These are phyloP conservation scores for Monascus ruber DNA, from an alignment of 2,329 filamentous ascomycete genomes.

Conservation along the genomic window DNA sequence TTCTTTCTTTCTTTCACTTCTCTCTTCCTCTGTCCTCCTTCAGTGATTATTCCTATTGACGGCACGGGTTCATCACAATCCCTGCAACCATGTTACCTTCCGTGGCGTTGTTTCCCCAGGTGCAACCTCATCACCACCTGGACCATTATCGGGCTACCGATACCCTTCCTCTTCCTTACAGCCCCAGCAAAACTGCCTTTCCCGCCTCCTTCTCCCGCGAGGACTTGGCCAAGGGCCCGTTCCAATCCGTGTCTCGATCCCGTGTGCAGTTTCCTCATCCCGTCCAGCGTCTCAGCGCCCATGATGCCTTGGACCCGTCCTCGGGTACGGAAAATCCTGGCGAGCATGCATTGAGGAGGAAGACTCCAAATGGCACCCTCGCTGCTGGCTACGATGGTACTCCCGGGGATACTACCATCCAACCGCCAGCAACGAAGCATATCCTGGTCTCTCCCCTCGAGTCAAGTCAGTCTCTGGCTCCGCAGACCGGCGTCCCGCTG, in stretches of 20 bases:
- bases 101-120: constrained; percentile 33
- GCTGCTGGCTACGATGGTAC: constrained; percentile 85
- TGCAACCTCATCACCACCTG: constrained; percentile 31
- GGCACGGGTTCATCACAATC: background rate
- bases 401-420: constrained; percentile 58
- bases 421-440: constrained; percentile 71
- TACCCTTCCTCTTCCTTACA: constrained; percentile 18
- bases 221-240: constrained; percentile 15
- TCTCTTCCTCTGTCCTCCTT: too few relatives aligned
- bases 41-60: background rate
- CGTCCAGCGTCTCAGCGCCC: constrained; percentile 24
- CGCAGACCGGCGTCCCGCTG: constrained; percentile 18
- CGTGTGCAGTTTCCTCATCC: constrained; percentile 29
- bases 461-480: constrained; percentile 22
- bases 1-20: background rate
- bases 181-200: constrained; percentile 16
- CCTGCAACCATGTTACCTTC: constrained; percentile 37
- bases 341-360: constrained; percentile 76
- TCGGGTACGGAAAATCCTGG: constrained; percentile 13
- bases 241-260: constrained; percentile 18
- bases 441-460: constrained; percentile 57
- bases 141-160: constrained; percentile 21
- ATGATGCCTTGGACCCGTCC: constrained; percentile 14
- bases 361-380: constrained; percentile 89
- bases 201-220: constrained; percentile 12